Evolutionary conservation across 176 grass and related monocot genomes (phyloP).

Genomic region (Leersia perrieri): DNA sequence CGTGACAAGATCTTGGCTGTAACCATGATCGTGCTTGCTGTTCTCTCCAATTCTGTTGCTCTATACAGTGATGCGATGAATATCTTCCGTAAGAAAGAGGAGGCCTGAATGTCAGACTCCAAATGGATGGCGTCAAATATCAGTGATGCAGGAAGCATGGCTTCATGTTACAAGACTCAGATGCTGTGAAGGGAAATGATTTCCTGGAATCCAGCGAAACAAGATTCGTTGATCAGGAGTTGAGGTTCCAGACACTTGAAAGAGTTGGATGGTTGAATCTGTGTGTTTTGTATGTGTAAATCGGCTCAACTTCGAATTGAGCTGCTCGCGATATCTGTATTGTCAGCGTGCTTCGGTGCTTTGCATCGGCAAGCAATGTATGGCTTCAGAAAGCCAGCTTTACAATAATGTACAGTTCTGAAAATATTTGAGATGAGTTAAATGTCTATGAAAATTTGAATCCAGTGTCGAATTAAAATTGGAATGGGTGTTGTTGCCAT

Average conservation of each 20-base stretch:
- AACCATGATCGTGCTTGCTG: conserved; percentile 83
- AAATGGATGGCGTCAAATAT: neutral
- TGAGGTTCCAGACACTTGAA: neutral
- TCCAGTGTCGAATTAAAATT: neutral
- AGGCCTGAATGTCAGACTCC: conserved; percentile 45
- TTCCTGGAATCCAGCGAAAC: conserved; percentile 1
- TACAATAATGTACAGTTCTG: conserved; percentile 34
- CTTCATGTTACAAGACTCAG: neutral
- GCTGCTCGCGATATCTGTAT: conserved; percentile 21
- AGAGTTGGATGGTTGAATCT: conserved; percentile 16
- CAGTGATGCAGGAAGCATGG: neutral
- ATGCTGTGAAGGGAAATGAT: conserved; percentile 9
- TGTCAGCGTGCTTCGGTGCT: neutral
- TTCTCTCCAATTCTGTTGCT: conserved; percentile 69
- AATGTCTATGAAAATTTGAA: neutral
- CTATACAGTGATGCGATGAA: conserved; percentile 69
- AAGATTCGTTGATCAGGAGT: conserved; percentile 3
- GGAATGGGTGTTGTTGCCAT: neutral
- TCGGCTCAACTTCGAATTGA: conserved; percentile 37
- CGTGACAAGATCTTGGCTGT: conserved; percentile 71
- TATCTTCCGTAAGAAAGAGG: conserved; percentile 54
- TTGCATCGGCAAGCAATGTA: neutral
- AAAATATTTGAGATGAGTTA: neutral
- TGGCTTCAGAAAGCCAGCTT: conserved; percentile 4
- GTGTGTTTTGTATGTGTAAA: neutral